Percentiles rank a stretch among this genome's conserved stretches.
Evolutionary conservation across 176 grass and related monocot species (phyloP).

Genomic region (Oryza longistaminata): DNA sequence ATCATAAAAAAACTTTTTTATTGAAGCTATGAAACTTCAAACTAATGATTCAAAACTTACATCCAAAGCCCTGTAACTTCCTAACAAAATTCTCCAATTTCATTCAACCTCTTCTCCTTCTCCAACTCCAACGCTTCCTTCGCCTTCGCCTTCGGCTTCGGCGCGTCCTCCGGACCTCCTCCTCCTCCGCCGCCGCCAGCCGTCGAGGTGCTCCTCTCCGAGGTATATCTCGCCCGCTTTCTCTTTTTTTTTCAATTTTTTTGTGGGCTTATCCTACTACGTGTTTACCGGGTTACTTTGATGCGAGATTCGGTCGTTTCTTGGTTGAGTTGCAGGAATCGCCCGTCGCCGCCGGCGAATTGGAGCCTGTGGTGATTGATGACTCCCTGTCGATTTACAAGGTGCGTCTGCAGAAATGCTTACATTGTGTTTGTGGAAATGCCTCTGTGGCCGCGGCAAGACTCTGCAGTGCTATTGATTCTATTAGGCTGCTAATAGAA

Average conservation of each 20-base stretch:
- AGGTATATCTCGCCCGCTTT: conserved; percentile 28
- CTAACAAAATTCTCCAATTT: no score
- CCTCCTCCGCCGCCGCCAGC: conserved; percentile 53
- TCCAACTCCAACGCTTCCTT: conserved; percentile 42
- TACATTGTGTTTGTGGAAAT: conserved; percentile 10
- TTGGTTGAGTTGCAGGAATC: conserved; percentile 45
- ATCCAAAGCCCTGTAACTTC: no score
- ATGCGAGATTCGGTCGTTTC: not conserved
- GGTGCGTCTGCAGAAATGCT: conserved; percentile 40
- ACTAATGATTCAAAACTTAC: no score
- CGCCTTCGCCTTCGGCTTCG: conserved; percentile 44
- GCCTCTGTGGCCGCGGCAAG: not conserved
- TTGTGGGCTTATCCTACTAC: not conserved
- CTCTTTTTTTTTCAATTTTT: not conserved
- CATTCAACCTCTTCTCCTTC: conserved; percentile 51
- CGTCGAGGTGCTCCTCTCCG: conserved; percentile 59
- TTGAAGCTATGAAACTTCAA: no score
- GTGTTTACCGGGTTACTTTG: not conserved
- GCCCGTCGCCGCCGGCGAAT: not conserved
- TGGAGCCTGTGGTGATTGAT: conserved; percentile 63
- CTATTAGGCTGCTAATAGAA: not conserved
- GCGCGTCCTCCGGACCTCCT: conserved; percentile 27
- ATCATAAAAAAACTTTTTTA: no score
- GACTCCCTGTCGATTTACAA: conserved; percentile 69
- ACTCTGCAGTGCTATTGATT: not conserved